Evolutionary conservation across 371 early-diverging fungal species (phyloP).

Genomic region (Rhizomucor miehei): DNA sequence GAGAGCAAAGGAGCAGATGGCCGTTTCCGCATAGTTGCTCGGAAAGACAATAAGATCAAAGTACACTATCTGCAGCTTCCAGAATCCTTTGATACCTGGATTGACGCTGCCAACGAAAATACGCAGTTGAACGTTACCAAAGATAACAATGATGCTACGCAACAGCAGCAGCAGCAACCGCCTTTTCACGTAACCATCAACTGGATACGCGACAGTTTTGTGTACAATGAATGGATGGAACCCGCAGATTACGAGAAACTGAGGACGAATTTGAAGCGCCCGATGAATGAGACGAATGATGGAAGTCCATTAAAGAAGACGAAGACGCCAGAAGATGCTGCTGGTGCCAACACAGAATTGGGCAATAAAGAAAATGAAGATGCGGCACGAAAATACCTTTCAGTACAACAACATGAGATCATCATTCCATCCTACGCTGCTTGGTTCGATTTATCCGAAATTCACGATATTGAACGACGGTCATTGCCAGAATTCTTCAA

Average conservation of each 20-base stretch:
- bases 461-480: slow-evolving; percentile 87
- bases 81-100: slow-evolving; percentile 72
- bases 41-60: slow-evolving; percentile 39
- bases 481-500: slow-evolving; percentile 97
- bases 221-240: slow-evolving; percentile 75
- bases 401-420: slow-evolving; percentile 77
- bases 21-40: slow-evolving; percentile 28
- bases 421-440: slow-evolving; percentile 90
- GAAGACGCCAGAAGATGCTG: slow-evolving; percentile 4
- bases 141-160: slow-evolving; percentile 18
- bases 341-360: slow-evolving; percentile 9
- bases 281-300: slow-evolving; percentile 16
- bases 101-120: slow-evolving; percentile 43
- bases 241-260: slow-evolving; percentile 58
- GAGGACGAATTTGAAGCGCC: slow-evolving; percentile 19
- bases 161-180: slow-evolving; percentile 25
- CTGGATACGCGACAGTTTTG: slow-evolving; percentile 71
- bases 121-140: slow-evolving; percentile 4
- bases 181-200: slow-evolving; percentile 60
- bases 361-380: slow-evolving; percentile 54
- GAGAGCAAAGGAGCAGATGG: slow-evolving; percentile 22
- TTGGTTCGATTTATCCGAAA: slow-evolving; percentile 84
- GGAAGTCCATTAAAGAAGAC: too few species aligned
- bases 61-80: slow-evolving; percentile 77
- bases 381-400: slow-evolving; percentile 62